Conservation (phyloP, 1,284 basidiomycete genomes). For the Fomitopsis palustris region DNA sequence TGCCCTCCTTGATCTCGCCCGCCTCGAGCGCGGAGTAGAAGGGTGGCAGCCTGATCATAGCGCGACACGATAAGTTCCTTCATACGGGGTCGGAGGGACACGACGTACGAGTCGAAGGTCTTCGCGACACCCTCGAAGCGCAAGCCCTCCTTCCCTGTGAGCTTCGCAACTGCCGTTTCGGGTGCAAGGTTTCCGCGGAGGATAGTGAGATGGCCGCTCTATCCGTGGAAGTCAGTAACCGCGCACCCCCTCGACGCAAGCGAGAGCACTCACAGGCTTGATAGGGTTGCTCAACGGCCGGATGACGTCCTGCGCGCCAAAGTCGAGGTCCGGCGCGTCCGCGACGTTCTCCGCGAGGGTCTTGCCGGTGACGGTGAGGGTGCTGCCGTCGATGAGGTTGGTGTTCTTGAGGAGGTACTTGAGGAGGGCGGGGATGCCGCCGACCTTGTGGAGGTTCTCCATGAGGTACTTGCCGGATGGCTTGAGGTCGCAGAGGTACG, state of each 20-base stretch:
- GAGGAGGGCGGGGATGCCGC: conserved; percentile 80
- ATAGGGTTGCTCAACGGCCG: conserved; percentile 80
- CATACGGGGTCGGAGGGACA: background rate
- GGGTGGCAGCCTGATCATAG: conserved; percentile 57
- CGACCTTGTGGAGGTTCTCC: conserved; percentile 93
- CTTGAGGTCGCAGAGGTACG: conserved; percentile 94
- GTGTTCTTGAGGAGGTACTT: conserved; percentile 89
- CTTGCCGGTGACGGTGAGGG: conserved; percentile 92
- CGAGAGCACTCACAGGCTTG: conserved; percentile 43
- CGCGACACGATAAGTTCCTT: background rate
- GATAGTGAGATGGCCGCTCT: conserved; percentile 90
- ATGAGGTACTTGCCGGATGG: conserved; percentile 95
- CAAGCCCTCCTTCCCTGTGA: conserved; percentile 94
- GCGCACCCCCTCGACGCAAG: background rate
- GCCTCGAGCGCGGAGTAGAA: conserved; percentile 84
- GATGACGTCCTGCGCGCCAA: conserved; percentile 83
- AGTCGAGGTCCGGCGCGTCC: conserved; percentile 73
- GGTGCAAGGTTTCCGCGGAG: conserved; percentile 89
- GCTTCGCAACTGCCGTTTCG: conserved; percentile 89
- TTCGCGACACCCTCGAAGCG: conserved; percentile 80
- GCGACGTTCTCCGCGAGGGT: conserved; percentile 91
- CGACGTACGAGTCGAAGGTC: conserved; percentile 66
- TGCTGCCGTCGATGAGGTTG: conserved; percentile 85
- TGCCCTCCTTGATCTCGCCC: conserved; percentile 84
- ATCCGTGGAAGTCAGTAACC: conserved; percentile 6